phyloP scores from a whole-genome alignment of 2,329 filamentous ascomycete species.

The Endoconidiophora polonica region DNA sequence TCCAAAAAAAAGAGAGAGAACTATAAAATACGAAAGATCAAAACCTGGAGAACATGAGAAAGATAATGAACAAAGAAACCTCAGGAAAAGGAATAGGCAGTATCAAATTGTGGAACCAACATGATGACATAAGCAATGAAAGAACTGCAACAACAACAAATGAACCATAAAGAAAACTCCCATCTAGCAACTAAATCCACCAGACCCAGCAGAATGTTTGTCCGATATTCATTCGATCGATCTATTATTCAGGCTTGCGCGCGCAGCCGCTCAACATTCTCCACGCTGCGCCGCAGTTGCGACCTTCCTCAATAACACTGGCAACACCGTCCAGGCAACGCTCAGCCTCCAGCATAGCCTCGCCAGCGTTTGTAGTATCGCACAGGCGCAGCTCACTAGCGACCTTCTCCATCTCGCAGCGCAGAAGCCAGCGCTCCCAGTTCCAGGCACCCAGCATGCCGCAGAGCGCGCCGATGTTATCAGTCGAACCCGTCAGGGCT shows the following conservation, averaged over 20 bases:
- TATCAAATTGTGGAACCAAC: neutral
- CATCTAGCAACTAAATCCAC: neutral
- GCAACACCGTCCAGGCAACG: conserved; percentile 44
- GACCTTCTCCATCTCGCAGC: conserved; percentile 65
- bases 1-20: too few species aligned
- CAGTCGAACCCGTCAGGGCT: conserved; percentile 42
- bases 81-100: neutral
- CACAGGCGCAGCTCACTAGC: conserved; percentile 46
- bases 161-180: neutral
- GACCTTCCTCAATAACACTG: conserved; percentile 46
- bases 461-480: conserved; percentile 55
- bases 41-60: neutral
- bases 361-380: conserved; percentile 34
- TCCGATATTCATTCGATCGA: neutral
- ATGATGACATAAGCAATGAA: neutral
- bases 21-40: neutral
- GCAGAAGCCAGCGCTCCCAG: conserved; percentile 94
- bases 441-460: conserved; percentile 74
- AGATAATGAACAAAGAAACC: neutral
- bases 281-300: conserved; percentile 40
- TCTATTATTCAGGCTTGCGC: conserved; percentile 35
- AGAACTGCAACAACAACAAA: neutral
- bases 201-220: neutral
- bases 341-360: conserved; percentile 37
- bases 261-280: conserved; percentile 47